Evolutionary conservation across 306 rosid species (phyloP), one percentile per base, ranked within the genome.

Genomic region (Rubus idaeus): DNA sequence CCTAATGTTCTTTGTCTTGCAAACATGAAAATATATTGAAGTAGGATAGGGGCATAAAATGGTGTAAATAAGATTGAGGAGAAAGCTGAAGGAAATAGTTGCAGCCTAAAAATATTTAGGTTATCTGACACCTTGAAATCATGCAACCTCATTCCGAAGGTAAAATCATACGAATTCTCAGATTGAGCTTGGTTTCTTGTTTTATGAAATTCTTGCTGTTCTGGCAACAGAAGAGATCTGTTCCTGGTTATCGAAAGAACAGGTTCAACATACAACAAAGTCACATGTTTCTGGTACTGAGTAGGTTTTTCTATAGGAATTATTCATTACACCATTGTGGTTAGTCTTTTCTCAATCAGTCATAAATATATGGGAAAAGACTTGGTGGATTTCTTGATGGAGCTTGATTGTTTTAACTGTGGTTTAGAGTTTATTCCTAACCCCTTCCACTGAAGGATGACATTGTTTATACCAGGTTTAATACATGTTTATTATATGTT

Each of bases 101-200:
- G 35, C 35, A 11, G 16, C 40, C 37, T 13, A 14, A 5, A 20
- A 42, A 50, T 13, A 13, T 26, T 16, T 47, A 70, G 58, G 44
- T 16, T 47, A 69, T 26, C 58, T 13, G 74, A 68, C 40, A 41
- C 50, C 37, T 5, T 67, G 26, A 10, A 23, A 42, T 67, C 35
- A 4, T 17, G 26, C 71, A 10, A 46, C 71, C 23, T 66, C 71
- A 67, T 18, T 66, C 18, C 20, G 40, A 11, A 9, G 30, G 21
- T 1, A 16, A 67, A 42, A 40, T 42, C 6, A 17, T 41, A 67
- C 26, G 3, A 7, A 30, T 30, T 30, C 35, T 30, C 35, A 30
- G 14, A 18, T 14, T 60, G 17, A 47, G 74, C 44, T 70, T 70
- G 58, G 7, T 70, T 70, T 20, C 72, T 11, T 68, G 55, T 21